Evolutionary conservation across 768 basidiomycete species (phyloP), one percentile per base, ranked within the genome.

Genomic region (Leccinum longicurvipes): DNA sequence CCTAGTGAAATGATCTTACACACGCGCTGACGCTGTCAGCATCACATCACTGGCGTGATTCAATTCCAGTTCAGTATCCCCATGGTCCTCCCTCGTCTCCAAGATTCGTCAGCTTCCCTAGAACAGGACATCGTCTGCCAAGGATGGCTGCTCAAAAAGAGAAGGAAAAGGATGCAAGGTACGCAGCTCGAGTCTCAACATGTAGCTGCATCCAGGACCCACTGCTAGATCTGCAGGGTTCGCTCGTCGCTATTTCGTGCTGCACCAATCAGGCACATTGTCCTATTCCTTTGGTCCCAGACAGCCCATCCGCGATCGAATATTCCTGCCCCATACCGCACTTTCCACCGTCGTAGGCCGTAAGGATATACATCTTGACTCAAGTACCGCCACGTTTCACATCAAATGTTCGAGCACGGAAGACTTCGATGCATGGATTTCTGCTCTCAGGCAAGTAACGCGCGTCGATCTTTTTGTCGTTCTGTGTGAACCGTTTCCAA

Each of bases 161-260:
- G 91, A 62, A 77, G 91, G 60, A 91, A 90, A 79, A 90, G 83
- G 75, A 86, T 92, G 87, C 91, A 93, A 76, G 91, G 91, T 85
- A 62, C 49, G 71, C 54, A 53, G 36, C 39, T 46, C 32, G 8
- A 29, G 31, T 53, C 28, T 50, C 10, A 21, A 19, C 5, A 34
- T 39, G 3, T 10, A 11, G 4, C 55, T 52, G 21, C 23, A 50
- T 24, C 36, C 14, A 48, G 47, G 24, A 28, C 42, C 28, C 50
- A 57, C 39, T 14, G 1, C 39, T 19, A n/a, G 24, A 5, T 50
- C 27, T 42, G 9, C 67, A 92, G 91, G 91, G 10, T 93, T 90
- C 72, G 91, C 91, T 17, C 86, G 89, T 50, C 85, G 90, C 45
- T 91, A 90, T 73, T 93, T 93, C 63, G 80, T 80, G 32, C 76